Evolutionary conservation across 768 basidiomycete genomes (phyloP), one percentile per base, ranked within the genome.

Genomic region (Boletales sp.): DNA sequence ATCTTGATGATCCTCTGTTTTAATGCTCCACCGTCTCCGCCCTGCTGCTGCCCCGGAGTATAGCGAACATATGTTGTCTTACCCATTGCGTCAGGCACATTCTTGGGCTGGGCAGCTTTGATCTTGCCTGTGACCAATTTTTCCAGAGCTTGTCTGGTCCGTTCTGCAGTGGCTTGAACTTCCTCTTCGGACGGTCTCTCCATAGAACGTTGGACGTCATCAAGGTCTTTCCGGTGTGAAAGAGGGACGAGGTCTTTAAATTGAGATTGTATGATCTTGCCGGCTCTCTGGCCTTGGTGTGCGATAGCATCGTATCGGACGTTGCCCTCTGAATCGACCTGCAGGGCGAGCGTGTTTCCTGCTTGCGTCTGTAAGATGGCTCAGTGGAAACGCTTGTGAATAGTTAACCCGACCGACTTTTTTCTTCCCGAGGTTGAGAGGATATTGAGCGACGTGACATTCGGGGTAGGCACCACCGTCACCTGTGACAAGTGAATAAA

Each of bases 1-100:
- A 99, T 97, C 70, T 99, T 99, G 71, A 99, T 98, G 60, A 99
- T 97, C 49, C 95, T 75, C 68, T 99, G 96, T 67, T 94, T 89
- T 61, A 93, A 66, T 17, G 53, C 55, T 6, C 82, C 87, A 8
- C 65, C 70, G 30, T 74, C 74, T 25, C 77, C 73, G 35, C 82
- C 82, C 57, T 77, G 79, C 66, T 94, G 90, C 61, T 94, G 91
- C 9, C 92, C 93, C 8, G 95, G 94, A 13, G 96, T 99, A 66
- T 99, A 99, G 14, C 96, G 87, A 56, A 99, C 91, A 69, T 92
- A 99, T 9, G 83, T 76, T 0, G 93, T 86, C 69, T 89, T 89
- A 7, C 87, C 88, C 55, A 87, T 85, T 32, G 78, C 76, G 57
- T 89, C 90, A 1, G 92, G 89, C 6, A 98, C 87, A 57, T 94